phyloP scores from a whole-genome alignment of 192 early-diverging fungal genomes.

The Anaeromyces robustus region DNA sequence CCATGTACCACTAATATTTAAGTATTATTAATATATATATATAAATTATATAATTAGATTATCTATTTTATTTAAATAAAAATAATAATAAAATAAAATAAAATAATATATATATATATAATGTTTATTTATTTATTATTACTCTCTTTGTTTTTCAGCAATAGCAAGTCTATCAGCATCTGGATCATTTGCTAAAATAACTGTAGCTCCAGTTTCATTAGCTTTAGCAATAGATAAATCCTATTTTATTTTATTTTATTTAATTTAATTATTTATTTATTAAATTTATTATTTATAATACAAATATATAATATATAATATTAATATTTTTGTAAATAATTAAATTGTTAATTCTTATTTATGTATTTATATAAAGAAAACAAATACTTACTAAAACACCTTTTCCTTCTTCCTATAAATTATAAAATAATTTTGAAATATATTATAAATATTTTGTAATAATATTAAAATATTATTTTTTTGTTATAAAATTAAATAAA shows the following conservation, averaged over 20 bases:
- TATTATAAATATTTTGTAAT: background rate
- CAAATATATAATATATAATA: background rate
- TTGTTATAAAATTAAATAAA: too few species aligned
- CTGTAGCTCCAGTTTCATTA: slow-evolving; percentile 21
- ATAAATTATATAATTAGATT: background rate
- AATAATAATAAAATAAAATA: too few species aligned
- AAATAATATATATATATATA: too few species aligned
- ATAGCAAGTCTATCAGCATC: slow-evolving; percentile 84
- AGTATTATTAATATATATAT: background rate
- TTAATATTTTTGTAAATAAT: background rate
- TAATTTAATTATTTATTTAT: too few species aligned
- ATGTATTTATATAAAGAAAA: too few species aligned
- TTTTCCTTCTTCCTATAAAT: slow-evolving; percentile 67
- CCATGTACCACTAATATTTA: slow-evolving; percentile 40
- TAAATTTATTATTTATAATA: too few species aligned
- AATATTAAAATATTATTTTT: too few species aligned
- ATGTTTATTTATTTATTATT: slow-evolving; percentile 11
- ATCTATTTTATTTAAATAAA: too few species aligned
- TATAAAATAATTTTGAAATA: background rate
- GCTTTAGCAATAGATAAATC: slow-evolving; percentile 54
- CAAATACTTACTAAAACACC: slow-evolving; percentile 49
- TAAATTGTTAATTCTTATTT: slow-evolving; percentile 3
- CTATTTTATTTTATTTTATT: slow-evolving; percentile 3
- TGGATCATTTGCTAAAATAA: slow-evolving; percentile 88
- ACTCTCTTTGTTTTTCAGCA: slow-evolving; percentile 48